phyloP scores from a whole-genome alignment of 2,329 filamentous ascomycete genomes.

The Ceratocystis lukuohia region DNA sequence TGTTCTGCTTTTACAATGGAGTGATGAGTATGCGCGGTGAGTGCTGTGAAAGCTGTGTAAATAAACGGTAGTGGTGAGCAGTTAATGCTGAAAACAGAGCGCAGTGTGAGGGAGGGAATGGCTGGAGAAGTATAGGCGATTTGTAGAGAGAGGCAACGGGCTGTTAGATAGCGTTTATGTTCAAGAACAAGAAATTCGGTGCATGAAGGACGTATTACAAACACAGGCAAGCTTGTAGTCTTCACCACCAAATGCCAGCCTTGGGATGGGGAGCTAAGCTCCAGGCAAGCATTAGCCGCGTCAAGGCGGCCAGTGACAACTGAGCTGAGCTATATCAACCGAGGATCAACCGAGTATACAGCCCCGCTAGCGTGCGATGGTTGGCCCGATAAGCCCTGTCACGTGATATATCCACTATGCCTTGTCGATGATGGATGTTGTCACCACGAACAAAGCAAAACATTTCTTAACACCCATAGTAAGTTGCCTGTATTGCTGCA shows the following conservation, averaged over 20 bases:
- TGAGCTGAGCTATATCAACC: constrained; percentile 17
- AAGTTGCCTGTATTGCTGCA: too few relatives aligned
- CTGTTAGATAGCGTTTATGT: background rate
- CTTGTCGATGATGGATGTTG: background rate
- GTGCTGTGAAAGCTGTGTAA: background rate
- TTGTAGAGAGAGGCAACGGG: background rate
- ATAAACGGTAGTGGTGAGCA: constrained; percentile 21
- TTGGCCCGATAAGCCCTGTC: constrained; percentile 6
- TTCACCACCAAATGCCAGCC: background rate
- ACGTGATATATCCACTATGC: background rate
- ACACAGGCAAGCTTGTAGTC: constrained; percentile 19
- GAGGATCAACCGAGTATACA: constrained; percentile 18
- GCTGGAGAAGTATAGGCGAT: background rate
- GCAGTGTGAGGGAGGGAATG: background rate
- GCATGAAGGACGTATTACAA: background rate
- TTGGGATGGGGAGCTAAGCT: constrained; percentile 28
- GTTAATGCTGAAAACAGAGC: background rate
- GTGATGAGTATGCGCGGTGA: background rate
- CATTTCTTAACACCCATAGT: too few relatives aligned
- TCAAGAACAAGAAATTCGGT: background rate
- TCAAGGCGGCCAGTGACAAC: constrained; percentile 4
- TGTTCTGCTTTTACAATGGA: background rate
- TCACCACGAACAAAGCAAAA: background rate
- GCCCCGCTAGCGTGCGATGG: constrained; percentile 6
- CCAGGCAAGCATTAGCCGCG: constrained; percentile 21